Base-by-base conservation (phyloP, 495 filamentous ascomycete species). In the Penicillium antarcticum region DNA sequence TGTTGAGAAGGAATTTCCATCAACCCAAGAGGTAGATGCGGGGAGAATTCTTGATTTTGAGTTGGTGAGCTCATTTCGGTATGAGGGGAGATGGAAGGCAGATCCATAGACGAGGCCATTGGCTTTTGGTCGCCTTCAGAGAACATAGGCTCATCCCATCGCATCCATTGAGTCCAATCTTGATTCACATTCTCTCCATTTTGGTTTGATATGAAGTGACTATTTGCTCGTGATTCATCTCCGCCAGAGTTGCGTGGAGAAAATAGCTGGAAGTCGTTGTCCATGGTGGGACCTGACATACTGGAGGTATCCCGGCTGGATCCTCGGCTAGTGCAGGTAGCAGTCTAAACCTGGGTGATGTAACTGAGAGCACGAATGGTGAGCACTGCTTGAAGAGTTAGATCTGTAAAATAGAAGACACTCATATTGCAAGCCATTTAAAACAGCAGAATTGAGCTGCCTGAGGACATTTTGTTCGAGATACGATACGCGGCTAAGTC, bases 121-220 rank as follows among this genome's bases (percentile, higher is more conserved):
- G 60, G 35, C 44, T 62, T 66, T 10, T 61, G 65, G 29, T 51
- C 40, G 21, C 53, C 32, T 23, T 72, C 65, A 1, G 60, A 24
- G 24, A 68, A 67, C 24, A 58, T 55, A 21, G 69, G 68, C 33
- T 77, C 70, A 53, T 77, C 74, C 74, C 74, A 77, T 62, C 73
- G 65, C 74, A 77, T 77, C 74, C 74, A 77, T 51, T 77, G 71
- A 1, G 72, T 73, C 74, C 74, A 77, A 45, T 77, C 74, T 50
- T 70, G 72, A 23, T 48, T 61, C n/a, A 51, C 23, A 32, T 67
- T 65, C 12, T 72, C 70, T n/a, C 53, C 37, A 6, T 47, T 35
- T 13, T 63, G 47, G 11, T 62, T 51, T 5, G 61, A 46, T 13
- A 53, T 29, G 32, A 49, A 53, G 4, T 51, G 43, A 18, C 56